Base-by-base conservation (phyloP, 371 early-diverging fungal genomes). In the Parasitella parasitica region DNA sequence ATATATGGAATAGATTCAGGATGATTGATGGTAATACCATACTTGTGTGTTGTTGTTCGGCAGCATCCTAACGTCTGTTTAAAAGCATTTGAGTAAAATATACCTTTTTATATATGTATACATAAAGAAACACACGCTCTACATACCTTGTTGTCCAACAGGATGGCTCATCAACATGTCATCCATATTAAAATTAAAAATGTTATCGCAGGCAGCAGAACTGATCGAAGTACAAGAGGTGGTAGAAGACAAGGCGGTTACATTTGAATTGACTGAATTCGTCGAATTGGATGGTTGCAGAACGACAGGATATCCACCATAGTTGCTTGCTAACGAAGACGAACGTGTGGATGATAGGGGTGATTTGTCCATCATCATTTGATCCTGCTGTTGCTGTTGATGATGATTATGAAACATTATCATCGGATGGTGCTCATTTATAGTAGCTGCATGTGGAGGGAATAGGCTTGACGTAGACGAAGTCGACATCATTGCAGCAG, bases 241-340 rank as follows among this genome's bases (percentile, higher is more conserved):
- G 3, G 64, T 32, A 2, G 64, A 64, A 13, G 61, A 60, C 11
- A 52, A 20, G 24, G 39, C 54, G 15, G 64, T 64, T 3, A 35
- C 32, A 41, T 63, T 63, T 9, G 64, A 52, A 15, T 38, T 52
- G 12, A 36, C 43, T 3, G 64, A 64, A 37, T 41, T 53, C 2
- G 64, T 59, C 3, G 64, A 64, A 32, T 53, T 58, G 0, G 64
- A 64, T 32, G 64, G 64, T n/a, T 59, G 59, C 6, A 64, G 26
- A 28, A 30, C 30, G 0, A 64, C 37, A 20, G 46, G 59, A 37
- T 52, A 64, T 1, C 46, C 64, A 20, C 35, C 58, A 15, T 34
- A 13, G 20, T 50, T 41, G 9, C 43, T 58, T 8, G 43, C 41
- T 11, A 58, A 38, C 4, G 57, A 57, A 6, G 64, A 59, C 0